Evolutionary conservation across 2,329 filamentous ascomycete genomes (phyloP), one percentile per base, ranked within the genome.

Genomic region (Ascochyta viciae-villosae): DNA sequence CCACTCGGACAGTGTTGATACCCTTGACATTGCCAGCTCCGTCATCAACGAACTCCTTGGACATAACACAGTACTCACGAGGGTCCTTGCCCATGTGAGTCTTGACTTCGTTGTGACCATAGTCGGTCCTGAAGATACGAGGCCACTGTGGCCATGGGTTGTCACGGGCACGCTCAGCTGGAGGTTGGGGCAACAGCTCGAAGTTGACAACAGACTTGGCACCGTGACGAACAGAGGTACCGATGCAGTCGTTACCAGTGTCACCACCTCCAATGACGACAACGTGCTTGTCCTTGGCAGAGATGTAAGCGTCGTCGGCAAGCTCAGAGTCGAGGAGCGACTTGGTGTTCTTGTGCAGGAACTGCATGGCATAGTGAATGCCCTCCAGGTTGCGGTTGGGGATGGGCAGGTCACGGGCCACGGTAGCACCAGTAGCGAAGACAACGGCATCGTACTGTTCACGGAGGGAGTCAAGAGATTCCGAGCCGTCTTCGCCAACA

Each of bases 91-190:
- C 94, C 82, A 93, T 94, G 82, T 97, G 93, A 66, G 94, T 92
- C 77, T 94, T 92, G 70, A 97, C 94, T 78, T 98, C 94, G 15
- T 89, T 89, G 82, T 98, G 94, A 53, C 94, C 94, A 73, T 98
- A 98, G 79, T 98, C 94, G n/a, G 97, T 91, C 68, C 94, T 92
- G 85, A 96, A 97, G 76, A 97, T 93, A 71, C 93, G 91, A 54
- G 94, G 94, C 93, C 94, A 98, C 80, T 97, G 94, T 9, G 94
- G 94, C 94, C 94, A 98, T 60, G 94, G 94, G 83, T 98, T 98
- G 79, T 97, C 94, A 61, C 87, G 86, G 62, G 91, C 92, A 79
- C 94, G 92, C 83, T 96, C 89, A 57, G 90, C 86, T 7, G 93
- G 92, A 66, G 94, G 94, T 79, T 97, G 92, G 27, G 94, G 94